phyloP scores from a whole-genome alignment of 2,329 filamentous ascomycete genomes.

The Aspergillus fructus region DNA sequence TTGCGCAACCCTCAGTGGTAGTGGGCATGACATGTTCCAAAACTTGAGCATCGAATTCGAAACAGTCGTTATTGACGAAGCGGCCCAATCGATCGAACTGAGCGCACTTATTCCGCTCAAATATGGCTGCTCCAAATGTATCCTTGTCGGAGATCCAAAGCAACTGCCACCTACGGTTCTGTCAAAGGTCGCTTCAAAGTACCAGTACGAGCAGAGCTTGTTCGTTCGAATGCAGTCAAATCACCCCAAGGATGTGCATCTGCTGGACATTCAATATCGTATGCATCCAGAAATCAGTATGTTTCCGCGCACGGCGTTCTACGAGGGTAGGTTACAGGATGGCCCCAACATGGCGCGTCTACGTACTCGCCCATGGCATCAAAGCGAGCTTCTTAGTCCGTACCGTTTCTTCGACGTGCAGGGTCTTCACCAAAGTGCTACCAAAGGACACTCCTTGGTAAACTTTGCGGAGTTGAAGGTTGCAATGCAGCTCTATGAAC shows the following conservation, averaged over 20 bases:
- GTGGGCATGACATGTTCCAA: constrained; percentile 96
- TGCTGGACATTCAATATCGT: constrained; percentile 96
- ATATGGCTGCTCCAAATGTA: constrained; percentile 94
- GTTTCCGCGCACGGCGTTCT: constrained; percentile 90
- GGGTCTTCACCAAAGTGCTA: constrained; percentile 79
- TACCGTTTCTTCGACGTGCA: constrained; percentile 97
- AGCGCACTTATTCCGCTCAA: constrained; percentile 95
- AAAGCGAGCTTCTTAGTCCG: constrained; percentile 75
- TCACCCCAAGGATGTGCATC: constrained; percentile 80
- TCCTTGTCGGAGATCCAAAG: constrained; percentile 96
- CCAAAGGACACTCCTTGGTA: constrained; percentile 82
- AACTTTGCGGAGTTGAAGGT: constrained; percentile 85
- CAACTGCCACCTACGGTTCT: constrained; percentile 94
- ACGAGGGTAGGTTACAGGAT: constrained; percentile 82
- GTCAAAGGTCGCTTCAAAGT: constrained; percentile 86
- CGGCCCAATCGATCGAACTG: constrained; percentile 95
- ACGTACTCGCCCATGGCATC: constrained; percentile 81
- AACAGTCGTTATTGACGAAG: constrained; percentile 97
- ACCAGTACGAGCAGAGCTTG: constrained; percentile 95
- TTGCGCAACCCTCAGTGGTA: constrained; percentile 91
- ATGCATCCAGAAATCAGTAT: constrained; percentile 97
- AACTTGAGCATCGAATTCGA: constrained; percentile 94
- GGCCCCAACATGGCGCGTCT: constrained; percentile 77
- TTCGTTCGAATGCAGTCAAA: constrained; percentile 98
- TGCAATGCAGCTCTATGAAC: constrained; percentile 79